Percentiles rank a stretch among this genome's conserved stretches.
Conservation (phyloP, 2,329 filamentous ascomycete species). For the Furcasterigmium furcatum region DNA sequence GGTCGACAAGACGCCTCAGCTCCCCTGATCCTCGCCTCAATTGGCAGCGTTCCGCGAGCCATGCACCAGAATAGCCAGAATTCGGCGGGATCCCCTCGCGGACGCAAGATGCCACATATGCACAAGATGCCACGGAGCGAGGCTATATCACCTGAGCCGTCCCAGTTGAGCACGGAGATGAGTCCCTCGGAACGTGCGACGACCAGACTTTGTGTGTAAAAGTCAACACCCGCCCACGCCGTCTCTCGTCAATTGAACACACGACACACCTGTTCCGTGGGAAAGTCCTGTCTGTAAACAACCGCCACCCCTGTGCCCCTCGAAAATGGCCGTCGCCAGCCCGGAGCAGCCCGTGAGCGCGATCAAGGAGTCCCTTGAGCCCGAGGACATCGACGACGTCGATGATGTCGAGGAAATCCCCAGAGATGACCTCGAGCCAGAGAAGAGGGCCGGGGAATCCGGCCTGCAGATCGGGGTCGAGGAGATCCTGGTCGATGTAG, state of each 20-base stretch:
- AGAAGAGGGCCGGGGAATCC: constrained; percentile 11
- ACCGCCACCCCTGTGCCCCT: neutral
- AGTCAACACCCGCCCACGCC: neutral
- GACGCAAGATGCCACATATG: neutral
- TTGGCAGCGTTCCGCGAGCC: neutral
- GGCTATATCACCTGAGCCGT: neutral
- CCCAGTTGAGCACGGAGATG: neutral
- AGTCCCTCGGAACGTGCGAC: too few species aligned
- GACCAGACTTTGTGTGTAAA: neutral
- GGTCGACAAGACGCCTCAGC: neutral
- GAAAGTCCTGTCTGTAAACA: neutral
- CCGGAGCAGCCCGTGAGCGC: neutral
- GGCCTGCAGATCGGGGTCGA: constrained; percentile 14
- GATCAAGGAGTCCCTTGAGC: neutral
- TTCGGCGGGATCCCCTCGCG: neutral
- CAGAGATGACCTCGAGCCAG: neutral
- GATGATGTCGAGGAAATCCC: neutral
- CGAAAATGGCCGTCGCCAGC: neutral
- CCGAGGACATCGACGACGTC: neutral
- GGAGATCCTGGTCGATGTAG: constrained; percentile 16
- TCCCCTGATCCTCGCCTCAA: too few species aligned
- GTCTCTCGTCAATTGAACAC: neutral
- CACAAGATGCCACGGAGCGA: neutral
- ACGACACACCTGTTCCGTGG: neutral
- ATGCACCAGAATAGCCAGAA: neutral